Conservation (phyloP, 2,329 filamentous ascomycete species). For the Arthrobotrys entomopaga region DNA sequence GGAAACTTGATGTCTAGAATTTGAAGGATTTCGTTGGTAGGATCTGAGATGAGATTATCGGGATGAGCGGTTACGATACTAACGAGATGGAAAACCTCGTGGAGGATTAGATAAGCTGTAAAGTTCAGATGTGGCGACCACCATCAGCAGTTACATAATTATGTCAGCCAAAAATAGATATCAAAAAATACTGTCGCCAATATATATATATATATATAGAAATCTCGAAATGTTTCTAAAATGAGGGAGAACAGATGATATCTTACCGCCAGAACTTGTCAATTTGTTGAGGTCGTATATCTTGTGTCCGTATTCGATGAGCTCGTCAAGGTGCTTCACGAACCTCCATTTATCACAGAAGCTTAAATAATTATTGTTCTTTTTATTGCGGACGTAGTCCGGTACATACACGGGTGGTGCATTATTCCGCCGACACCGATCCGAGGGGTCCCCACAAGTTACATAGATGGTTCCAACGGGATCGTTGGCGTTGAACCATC, state of each 20-base stretch:
- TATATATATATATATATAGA: too few relatives aligned
- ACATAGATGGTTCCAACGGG: background rate
- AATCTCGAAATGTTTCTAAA: too few relatives aligned
- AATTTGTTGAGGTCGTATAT: background rate
- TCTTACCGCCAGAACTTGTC: constrained; percentile 4
- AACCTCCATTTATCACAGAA: background rate
- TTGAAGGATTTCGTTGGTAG: background rate
- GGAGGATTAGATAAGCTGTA: constrained; percentile 1
- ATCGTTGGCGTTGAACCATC: constrained; percentile 1
- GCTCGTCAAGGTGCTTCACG: background rate
- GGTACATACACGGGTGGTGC: background rate
- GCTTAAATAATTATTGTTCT: background rate
- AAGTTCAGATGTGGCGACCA: too few relatives aligned
- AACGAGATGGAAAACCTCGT: constrained; percentile 15
- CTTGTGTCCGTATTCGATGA: background rate
- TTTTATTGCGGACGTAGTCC: background rate
- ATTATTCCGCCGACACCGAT: background rate
- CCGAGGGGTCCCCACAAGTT: constrained; percentile 1
- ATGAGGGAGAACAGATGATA: too few relatives aligned
- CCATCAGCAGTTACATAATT: too few relatives aligned
- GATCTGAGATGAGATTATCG: background rate
- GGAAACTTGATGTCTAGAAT: constrained; percentile 1
- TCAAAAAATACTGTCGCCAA: too few relatives aligned
- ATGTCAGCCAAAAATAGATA: too few relatives aligned
- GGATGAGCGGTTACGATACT: constrained; percentile 6